Base-by-base conservation (phyloP, 1,284 basidiomycete species). In the Rhodotorula mucilaginosa region DNA sequence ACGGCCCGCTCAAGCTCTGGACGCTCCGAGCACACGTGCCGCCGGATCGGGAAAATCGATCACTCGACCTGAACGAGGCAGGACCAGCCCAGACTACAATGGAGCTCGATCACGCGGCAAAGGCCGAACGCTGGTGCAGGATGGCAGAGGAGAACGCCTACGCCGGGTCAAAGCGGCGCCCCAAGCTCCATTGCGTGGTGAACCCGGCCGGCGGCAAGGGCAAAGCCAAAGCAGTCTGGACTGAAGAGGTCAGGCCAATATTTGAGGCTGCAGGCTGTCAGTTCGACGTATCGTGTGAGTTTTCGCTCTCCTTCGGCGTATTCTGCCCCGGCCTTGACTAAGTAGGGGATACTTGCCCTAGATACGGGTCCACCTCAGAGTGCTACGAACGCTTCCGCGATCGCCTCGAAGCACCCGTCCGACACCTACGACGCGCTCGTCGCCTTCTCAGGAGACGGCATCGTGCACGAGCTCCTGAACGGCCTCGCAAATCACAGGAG, bases 401-500 rank as follows among this genome's bases (percentile, higher is more conserved):
- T 94, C 63, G 88, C 85, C 0, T 84, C 85, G 70, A 82, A 84
- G 0, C 82, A 94, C 46, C 79, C 85, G 0, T 82, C 93, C 1
- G 83, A 86, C 16, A 56, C 72, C 2, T 92, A 87, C 74, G 92
- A 92, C 77, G 92, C 89, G 0, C 81, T 97, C 48, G 86, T 92
- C n/a, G 83, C 88, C 13, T 87, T 96, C 31, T 94, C 92, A 0
- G 95, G 95, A 0, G 95, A 98, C 80, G 95, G 95, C 8, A 84
- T 93, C 57, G 80, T 94, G 13, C 92, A 95, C 79, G 95, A 98
- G 81, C 84, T 96, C n/a, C 79, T 97, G 79, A 98, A 99, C 79
- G 97, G 95, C 3, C 87, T 97, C 62, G 90, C 91, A 2, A 3
- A 18, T 0, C 1, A 82, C 86, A 57, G 89, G 93, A 66, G 80